phyloP scores from a whole-genome alignment of 805 yeast species.

The Yamadazyma sp. region DNA sequence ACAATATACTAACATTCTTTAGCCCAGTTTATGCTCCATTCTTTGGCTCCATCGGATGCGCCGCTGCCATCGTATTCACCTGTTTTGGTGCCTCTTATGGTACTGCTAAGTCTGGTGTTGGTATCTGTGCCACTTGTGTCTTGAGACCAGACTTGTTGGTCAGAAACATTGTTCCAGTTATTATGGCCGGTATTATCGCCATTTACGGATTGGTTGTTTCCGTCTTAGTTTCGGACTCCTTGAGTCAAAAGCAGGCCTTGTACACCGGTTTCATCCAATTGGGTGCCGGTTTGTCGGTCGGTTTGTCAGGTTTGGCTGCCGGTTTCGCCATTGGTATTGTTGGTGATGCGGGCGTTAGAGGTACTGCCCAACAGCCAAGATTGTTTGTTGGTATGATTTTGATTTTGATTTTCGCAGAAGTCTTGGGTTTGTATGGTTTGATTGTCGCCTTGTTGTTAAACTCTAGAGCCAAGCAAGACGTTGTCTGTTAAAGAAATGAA shows the following conservation, averaged over 20 bases:
- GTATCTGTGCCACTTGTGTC: slow-evolving; percentile 97
- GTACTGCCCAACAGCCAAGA: slow-evolving; percentile 97
- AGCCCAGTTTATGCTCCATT: slow-evolving; percentile 90
- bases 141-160: slow-evolving; percentile 95
- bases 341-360: slow-evolving; percentile 99
- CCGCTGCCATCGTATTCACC: slow-evolving; percentile 98
- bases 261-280: slow-evolving; percentile 97
- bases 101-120: slow-evolving; percentile 99
- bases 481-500: slow-evolving; percentile 65
- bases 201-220: slow-evolving; percentile 97
- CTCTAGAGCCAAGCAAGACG: slow-evolving; percentile 96
- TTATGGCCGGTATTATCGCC: slow-evolving; percentile 99
- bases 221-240: slow-evolving; percentile 86
- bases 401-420: slow-evolving; percentile 98
- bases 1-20: slow-evolving; percentile 21
- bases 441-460: slow-evolving; percentile 96
- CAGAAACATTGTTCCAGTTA: slow-evolving; percentile 92
- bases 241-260: slow-evolving; percentile 87
- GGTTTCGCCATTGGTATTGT: slow-evolving; percentile 99
- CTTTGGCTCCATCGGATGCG: slow-evolving; percentile 99
- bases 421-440: slow-evolving; percentile 95
- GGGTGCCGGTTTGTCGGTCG: slow-evolving; percentile 97
- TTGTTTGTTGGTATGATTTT: slow-evolving; percentile 97
- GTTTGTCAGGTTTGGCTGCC: slow-evolving; percentile 95
- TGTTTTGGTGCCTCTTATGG: slow-evolving; percentile 99